Base-by-base conservation (phyloP, 2,329 filamentous ascomycete genomes). In the Aspergillus versicolor region DNA sequence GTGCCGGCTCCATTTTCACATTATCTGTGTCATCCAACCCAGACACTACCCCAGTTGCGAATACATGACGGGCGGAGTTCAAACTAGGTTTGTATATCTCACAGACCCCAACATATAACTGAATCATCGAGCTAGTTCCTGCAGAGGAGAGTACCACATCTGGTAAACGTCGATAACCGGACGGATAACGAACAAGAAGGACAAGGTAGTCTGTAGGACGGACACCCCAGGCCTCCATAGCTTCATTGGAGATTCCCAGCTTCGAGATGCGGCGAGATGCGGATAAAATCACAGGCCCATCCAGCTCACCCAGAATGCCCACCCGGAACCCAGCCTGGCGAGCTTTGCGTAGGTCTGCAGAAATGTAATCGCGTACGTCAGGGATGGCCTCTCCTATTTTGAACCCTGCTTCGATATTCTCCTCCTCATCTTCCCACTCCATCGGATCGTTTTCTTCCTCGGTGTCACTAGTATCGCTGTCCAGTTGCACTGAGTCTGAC, bases 151-250 rank as follows among this genome's bases (percentile, higher is more conserved):
- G 2, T 19, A 59, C n/a, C 9, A 89, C 70, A 0, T 82, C 69
- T 15, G 88, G 81, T 48, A 89, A 75, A 3, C 77, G 75, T 32
- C 78, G 80, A 71, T 95, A 96, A 0, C 77, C 80, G n/a, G 73
- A 71, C 0, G 79, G 75, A 62, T 89, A 89, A 37, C 82, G 82
- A 43, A 94, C 81, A 21, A 96, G 77, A 4, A 95, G 78, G 4
- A 93, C 82, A 40, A 96, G 72, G 66, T 93, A 92, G 34, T 92
- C 87, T 0, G 79, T 73, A 0, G 79, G 74, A 13, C 82, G 74
- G 11, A 96, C 71, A 58, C 88, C 82, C 92, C 92, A 96, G 1
- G 91, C 89, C 66, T 88, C 81, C 72, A 91, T 83, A 0, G 86
- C 87, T 66, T 92, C 89, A 38, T 88, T 81, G 0, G 90, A 88